These are phyloP conservation scores for Starmerella vaccinii DNA, from an alignment of 805 yeast genomes.

Conservation along the genomic window DNA sequence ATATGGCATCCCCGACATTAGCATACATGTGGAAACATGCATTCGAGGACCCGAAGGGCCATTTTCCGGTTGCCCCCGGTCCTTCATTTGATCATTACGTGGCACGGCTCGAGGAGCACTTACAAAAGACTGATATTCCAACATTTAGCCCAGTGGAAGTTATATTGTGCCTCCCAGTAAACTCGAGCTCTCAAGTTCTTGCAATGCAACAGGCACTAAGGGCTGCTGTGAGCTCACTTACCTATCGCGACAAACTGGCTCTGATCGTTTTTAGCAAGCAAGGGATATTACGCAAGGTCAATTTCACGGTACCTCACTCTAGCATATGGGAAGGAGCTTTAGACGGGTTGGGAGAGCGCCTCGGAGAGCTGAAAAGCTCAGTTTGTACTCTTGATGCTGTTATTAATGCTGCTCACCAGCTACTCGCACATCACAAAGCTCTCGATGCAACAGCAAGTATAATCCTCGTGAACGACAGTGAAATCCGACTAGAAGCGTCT, in stretches of 20 bases:
- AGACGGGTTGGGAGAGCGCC: background rate
- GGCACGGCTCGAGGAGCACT: background rate
- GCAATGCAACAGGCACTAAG: constrained; percentile 3
- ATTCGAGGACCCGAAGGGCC: background rate
- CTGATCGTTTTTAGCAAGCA: background rate
- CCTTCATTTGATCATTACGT: background rate
- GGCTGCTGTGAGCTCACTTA: background rate
- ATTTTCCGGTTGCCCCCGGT: constrained; percentile 14
- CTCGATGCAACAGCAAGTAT: constrained; percentile 1
- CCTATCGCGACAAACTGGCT: constrained; percentile 8
- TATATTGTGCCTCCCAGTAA: constrained; percentile 4
- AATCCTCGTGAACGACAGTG: constrained; percentile 1
- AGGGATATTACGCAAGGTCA: background rate
- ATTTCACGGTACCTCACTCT: background rate
- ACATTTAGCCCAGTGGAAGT: background rate
- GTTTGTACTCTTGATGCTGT: background rate
- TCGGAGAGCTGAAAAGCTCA: background rate
- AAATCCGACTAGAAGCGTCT: background rate
- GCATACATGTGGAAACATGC: constrained; percentile 13
- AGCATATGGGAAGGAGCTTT: background rate
- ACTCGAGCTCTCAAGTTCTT: background rate
- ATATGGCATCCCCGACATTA: background rate
- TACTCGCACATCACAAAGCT: background rate
- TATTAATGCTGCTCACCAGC: background rate
- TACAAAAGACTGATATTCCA: background rate